Conservation (phyloP, 2,329 filamentous ascomycete genomes). For the Sporothrix sp. region DNA sequence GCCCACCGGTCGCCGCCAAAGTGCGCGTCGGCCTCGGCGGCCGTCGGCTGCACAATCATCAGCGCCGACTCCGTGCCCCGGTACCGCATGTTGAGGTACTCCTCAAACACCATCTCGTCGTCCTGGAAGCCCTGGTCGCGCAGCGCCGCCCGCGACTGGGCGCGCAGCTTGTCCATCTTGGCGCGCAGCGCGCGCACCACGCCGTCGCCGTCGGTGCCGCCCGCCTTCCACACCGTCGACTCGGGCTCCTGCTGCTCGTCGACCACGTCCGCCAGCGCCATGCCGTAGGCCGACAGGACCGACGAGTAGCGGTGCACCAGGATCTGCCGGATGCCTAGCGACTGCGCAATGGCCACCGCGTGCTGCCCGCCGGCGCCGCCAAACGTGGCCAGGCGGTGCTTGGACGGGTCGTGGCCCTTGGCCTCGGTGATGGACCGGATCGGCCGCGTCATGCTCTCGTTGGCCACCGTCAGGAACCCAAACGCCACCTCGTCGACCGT, state of each 20-base stretch:
- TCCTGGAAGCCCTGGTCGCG: constrained; percentile 70
- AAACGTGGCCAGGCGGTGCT: constrained; percentile 84
- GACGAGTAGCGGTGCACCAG: constrained; percentile 81
- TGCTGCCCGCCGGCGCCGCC: constrained; percentile 88
- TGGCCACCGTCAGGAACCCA: constrained; percentile 82
- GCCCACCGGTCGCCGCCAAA: constrained; percentile 63
- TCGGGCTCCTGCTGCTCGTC: constrained; percentile 79
- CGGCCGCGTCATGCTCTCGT: constrained; percentile 83
- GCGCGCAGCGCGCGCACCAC: constrained; percentile 52
- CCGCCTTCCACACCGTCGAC: constrained; percentile 43
- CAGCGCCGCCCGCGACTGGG: constrained; percentile 59
- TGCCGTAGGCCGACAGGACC: constrained; percentile 81
- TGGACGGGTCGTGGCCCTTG: constrained; percentile 82
- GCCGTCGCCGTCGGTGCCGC: constrained; percentile 27
- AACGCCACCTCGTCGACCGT: constrained; percentile 76
- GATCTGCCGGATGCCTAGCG: constrained; percentile 75
- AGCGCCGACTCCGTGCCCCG: constrained; percentile 82
- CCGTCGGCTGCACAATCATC: constrained; percentile 71
- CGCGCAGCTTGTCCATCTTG: constrained; percentile 72
- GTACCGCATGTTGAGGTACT: constrained; percentile 91
- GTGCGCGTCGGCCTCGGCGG: constrained; percentile 48
- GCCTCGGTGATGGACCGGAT: constrained; percentile 88
- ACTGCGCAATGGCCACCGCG: constrained; percentile 80
- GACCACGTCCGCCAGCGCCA: constrained; percentile 87
- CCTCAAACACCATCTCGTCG: constrained; percentile 69